phyloP scores from a whole-genome alignment of 2,329 filamentous ascomycete genomes.

The Chrysoporthe austroafricana region DNA sequence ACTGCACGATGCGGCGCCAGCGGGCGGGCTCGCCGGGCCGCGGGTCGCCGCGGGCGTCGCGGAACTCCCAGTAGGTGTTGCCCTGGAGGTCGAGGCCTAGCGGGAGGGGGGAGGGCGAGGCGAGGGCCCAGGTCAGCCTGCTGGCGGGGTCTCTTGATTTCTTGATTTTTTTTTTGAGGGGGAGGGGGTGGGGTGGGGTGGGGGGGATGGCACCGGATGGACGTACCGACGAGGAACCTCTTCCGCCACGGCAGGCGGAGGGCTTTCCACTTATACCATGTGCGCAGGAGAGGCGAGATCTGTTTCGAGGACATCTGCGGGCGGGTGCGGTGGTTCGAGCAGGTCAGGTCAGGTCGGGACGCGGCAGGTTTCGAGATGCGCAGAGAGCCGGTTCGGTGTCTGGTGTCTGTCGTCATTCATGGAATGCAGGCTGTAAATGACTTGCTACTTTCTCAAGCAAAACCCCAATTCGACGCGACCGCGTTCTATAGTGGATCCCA shows the following conservation, averaged over 20 bases:
- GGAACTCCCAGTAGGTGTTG: conserved; percentile 73
- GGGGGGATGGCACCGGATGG: conserved; percentile 17
- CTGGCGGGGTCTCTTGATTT: not conserved
- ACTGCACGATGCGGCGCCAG: conserved; percentile 66
- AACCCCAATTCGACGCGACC: conserved; percentile 12
- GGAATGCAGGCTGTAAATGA: too few species aligned
- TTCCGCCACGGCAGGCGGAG: conserved; percentile 67
- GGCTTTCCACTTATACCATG: conserved; percentile 66
- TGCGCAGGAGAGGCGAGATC: conserved; percentile 43
- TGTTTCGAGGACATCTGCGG: conserved; percentile 42
- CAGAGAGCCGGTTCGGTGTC: too few species aligned
- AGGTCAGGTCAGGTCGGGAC: not conserved
- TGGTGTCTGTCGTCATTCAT: too few species aligned
- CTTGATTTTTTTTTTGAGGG: not conserved
- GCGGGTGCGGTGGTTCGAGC: not conserved
- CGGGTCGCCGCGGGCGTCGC: conserved; percentile 46
- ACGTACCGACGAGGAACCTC: conserved; percentile 63
- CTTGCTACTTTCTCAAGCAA: not conserved
- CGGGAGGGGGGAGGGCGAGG: conserved; percentile 4
- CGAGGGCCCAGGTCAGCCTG: not conserved
- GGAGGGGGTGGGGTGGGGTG: not conserved
- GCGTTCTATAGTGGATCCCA: conserved; percentile 7
- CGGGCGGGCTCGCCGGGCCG: conserved; percentile 42
- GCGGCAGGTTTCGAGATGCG: not conserved
- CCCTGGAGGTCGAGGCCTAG: conserved; percentile 66